These are phyloP conservation scores for Claviceps sp. DNA, from an alignment of 2,329 filamentous ascomycete species.

Conservation along the genomic window DNA sequence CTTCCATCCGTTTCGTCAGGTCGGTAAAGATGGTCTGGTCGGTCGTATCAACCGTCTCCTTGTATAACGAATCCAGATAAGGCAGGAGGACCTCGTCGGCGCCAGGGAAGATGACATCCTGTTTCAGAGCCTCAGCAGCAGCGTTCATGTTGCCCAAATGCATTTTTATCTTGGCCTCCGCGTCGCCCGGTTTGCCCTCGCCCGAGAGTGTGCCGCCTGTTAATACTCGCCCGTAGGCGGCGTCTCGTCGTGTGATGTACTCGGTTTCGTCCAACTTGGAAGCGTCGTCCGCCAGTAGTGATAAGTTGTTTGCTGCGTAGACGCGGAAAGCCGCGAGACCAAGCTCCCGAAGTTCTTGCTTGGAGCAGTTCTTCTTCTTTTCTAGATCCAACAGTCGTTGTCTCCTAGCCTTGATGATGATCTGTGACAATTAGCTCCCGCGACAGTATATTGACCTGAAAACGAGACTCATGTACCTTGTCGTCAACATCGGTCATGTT, in stretches of 20 bases:
- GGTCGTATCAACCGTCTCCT: conserved; percentile 45
- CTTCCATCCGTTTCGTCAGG: conserved; percentile 74
- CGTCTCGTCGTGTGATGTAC: conserved; percentile 35
- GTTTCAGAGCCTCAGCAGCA: conserved; percentile 34
- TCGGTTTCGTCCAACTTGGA: conserved; percentile 33
- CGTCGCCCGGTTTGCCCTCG: conserved; percentile 53
- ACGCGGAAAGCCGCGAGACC: conserved; percentile 39
- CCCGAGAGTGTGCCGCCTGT: conserved; percentile 41
- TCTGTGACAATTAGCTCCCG: conserved; percentile 21
- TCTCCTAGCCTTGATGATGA: conserved; percentile 54
- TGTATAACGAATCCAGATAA: conserved; percentile 62
- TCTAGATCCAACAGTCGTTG: conserved; percentile 70
- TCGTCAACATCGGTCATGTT: conserved; percentile 82
- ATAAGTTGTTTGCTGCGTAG: conserved; percentile 42
- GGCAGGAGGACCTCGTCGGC: conserved; percentile 60
- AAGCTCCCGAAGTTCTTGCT: conserved; percentile 32
- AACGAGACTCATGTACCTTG: conserved; percentile 34
- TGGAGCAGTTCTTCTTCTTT: conserved; percentile 51
- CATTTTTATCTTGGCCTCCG: conserved; percentile 83
- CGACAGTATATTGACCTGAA: not conserved
- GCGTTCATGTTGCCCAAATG: conserved; percentile 54
- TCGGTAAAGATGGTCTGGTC: conserved; percentile 70
- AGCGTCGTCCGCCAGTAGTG: conserved; percentile 32
- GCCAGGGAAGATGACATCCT: conserved; percentile 38
- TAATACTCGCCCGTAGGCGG: conserved; percentile 40